These are phyloP conservation scores for Viola pubescens DNA, from an alignment of 441 rosid genomes.

Conservation along the genomic window DNA sequence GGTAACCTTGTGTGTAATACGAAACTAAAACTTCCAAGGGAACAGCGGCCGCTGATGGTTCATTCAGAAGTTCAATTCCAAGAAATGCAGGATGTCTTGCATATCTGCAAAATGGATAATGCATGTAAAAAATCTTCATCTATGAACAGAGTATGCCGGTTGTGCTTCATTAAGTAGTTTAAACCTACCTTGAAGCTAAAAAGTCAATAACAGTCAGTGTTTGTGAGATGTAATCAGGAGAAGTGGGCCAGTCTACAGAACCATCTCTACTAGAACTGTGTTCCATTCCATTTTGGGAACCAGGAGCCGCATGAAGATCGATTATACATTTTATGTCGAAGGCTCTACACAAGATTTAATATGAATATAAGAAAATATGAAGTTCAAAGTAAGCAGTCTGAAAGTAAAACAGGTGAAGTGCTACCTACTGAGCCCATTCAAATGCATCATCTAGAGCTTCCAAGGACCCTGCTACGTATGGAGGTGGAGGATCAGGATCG, in stretches of 20 bases:
- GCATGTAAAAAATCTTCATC: neutral
- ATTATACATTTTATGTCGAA: constrained; percentile 62
- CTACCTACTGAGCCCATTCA: constrained; percentile 63
- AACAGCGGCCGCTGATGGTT: constrained; percentile 52
- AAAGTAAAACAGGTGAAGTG: constrained; percentile 14
- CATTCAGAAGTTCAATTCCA: constrained; percentile 66
- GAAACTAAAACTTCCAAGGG: constrained; percentile 47
- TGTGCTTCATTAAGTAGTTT: neutral
- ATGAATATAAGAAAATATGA: constrained; percentile 9
- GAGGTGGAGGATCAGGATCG: constrained; percentile 69
- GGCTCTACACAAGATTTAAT: constrained; percentile 38
- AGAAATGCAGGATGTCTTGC: constrained; percentile 51
- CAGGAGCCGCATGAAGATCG: constrained; percentile 84
- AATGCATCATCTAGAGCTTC: constrained; percentile 69
- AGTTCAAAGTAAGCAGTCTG: constrained; percentile 1
- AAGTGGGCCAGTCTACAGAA: constrained; percentile 46
- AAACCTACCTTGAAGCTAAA: constrained; percentile 55
- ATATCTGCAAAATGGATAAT: constrained; percentile 34
- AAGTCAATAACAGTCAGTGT: constrained; percentile 57
- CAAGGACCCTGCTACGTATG: constrained; percentile 56
- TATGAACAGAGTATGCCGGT: neutral
- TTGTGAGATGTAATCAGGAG: constrained; percentile 42
- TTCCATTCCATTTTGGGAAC: constrained; percentile 79
- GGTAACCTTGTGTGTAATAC: constrained; percentile 54
- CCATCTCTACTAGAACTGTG: constrained; percentile 79